Evolutionary conservation across 1,139 yeast species (phyloP).

Genomic region (Meyerozyma sp.): DNA sequence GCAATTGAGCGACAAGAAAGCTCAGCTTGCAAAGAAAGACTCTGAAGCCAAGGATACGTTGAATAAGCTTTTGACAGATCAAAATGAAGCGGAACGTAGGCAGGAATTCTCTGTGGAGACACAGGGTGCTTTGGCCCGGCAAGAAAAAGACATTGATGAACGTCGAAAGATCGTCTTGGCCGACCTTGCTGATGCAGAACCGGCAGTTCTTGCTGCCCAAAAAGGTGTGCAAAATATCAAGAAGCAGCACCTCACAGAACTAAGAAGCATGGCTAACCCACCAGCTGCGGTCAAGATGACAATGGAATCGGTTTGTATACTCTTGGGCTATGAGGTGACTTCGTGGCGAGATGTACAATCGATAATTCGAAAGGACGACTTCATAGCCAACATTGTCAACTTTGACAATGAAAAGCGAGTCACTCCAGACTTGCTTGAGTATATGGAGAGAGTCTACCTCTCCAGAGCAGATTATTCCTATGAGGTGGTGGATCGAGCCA

Average conservation of each 20-base stretch:
- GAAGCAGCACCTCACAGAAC: conserved; percentile 86
- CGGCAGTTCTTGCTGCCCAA: conserved; percentile 80
- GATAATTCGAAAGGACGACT: conserved; percentile 80
- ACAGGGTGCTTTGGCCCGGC: conserved; percentile 62
- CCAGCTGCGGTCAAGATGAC: conserved; percentile 85
- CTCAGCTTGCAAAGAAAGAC: conserved; percentile 49
- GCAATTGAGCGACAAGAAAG: conserved; percentile 50
- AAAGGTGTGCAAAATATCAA: conserved; percentile 85
- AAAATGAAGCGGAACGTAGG: conserved; percentile 88
- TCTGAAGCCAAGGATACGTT: conserved; percentile 67
- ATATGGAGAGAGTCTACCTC: conserved; percentile 58
- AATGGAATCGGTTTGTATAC: conserved; percentile 80
- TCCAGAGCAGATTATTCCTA: conserved; percentile 60
- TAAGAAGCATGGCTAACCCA: conserved; percentile 86
- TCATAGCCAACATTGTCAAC: conserved; percentile 75
- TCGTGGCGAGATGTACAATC: conserved; percentile 83
- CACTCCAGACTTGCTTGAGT: conserved; percentile 44
- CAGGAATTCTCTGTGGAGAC: conserved; percentile 81
- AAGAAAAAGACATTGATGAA: conserved; percentile 56
- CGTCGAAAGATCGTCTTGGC: conserved; percentile 52
- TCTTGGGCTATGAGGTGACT: conserved; percentile 66
- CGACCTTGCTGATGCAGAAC: conserved; percentile 74
- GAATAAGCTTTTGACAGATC: conserved; percentile 75
- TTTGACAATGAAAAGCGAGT: conserved; percentile 64
- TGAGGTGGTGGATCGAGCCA: conserved; percentile 79